Evolutionary conservation across 2,329 filamentous ascomycete species (phyloP).

Genomic region (Biscogniauxia mediterranea): DNA sequence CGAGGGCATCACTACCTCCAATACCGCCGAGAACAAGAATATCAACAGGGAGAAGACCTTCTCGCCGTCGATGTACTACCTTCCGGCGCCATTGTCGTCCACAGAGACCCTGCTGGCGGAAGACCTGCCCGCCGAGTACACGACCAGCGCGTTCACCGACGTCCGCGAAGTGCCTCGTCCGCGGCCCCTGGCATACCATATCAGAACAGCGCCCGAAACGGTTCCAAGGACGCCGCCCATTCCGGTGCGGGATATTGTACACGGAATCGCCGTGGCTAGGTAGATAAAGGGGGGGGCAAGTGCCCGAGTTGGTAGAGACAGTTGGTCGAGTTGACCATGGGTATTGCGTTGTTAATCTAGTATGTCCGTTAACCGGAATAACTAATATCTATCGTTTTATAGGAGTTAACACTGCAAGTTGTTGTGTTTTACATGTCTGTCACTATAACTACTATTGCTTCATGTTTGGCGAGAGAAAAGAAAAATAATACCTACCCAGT

Average conservation of each 20-base stretch:
- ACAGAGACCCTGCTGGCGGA: neutral
- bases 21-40: slow-evolving; percentile 21
- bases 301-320: neutral
- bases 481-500: neutral
- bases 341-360: too few relatives aligned
- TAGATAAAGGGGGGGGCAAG: neutral
- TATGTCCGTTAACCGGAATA: too few relatives aligned
- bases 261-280: neutral
- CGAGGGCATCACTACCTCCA: slow-evolving; percentile 21
- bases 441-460: neutral
- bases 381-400: too few relatives aligned
- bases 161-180: neutral
- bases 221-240: neutral
- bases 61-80: neutral
- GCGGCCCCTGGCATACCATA: neutral
- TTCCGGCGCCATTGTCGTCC: neutral
- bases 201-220: neutral
- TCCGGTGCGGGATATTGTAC: neutral
- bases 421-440: neutral
- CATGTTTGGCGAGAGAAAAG: neutral
- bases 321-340: neutral
- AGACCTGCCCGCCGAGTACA: neutral
- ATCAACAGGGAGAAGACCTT: neutral
- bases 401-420: too few relatives aligned
- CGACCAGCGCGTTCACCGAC: neutral